Evolutionary conservation across 179 eudicot species (phyloP), one percentile per base, ranked within the genome.

Genomic region (Heliamphora pulchella): DNA sequence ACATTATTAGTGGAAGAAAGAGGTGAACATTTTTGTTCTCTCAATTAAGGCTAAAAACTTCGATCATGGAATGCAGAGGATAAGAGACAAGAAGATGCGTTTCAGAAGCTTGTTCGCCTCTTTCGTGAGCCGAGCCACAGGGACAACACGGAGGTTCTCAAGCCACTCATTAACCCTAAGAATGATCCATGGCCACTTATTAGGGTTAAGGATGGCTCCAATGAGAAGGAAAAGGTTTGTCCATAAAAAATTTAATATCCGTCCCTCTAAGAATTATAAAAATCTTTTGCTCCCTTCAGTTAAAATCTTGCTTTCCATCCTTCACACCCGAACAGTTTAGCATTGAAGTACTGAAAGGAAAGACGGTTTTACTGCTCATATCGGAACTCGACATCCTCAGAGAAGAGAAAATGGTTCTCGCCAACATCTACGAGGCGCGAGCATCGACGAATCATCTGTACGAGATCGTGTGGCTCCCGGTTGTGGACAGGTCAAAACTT

Each of bases 381-480:
- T 89, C 98, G 48, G 97, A 93, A 80, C 88, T 93, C 1, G 94
- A 93, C 5, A 80, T 91, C 82, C 74, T 84, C 5, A 73, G 66
- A 0, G 93, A 93, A 58, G 93, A 91, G 91, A 76, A 91, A 15
- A 59, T 73, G 74, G 83, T 87, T 79, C 90, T 93, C 9, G 79
- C 78, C 66, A 84, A 86, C 11, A 83, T 86, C 31, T 88, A 93
- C 86, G 93, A 91, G 68, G 79, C 90, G 69, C 85, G 87, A 74
- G 31, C 66, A 72, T 87, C 86, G 83, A 80, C 78, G 3, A 93
- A 91, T 4, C 84, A 84, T 20, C 87, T 85, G 3, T 93, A 93
- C 59, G 93, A 93, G 67, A 87, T 94, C 1, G 96, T 94, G 44
- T 94, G 98, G 98, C 74, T 94, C 9, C 96, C 98, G 9, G 75